Conservation (phyloP, 2,329 filamentous ascomycete genomes). For the Fusarium sacchari region DNA sequence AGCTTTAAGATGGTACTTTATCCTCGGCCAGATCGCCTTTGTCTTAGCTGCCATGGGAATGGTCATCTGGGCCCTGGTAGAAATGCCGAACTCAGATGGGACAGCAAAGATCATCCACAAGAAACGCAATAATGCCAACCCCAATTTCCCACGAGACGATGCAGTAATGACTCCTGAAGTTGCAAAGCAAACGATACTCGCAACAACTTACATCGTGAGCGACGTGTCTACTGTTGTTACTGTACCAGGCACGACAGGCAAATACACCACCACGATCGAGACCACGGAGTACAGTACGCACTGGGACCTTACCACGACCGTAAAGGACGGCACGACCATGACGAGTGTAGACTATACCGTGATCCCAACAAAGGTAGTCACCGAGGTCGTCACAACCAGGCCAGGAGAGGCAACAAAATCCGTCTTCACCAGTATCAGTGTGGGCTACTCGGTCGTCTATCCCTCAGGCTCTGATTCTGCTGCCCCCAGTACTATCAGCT, state of each 20-base stretch:
- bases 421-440: slow-evolving; percentile 6
- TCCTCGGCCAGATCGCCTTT: slow-evolving; percentile 26
- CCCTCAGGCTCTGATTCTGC: slow-evolving; percentile 3
- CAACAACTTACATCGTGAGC: slow-evolving; percentile 31
- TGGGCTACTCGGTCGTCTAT: slow-evolving; percentile 16
- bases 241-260: slow-evolving; percentile 36
- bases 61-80: slow-evolving; percentile 36
- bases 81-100: slow-evolving; percentile 40
- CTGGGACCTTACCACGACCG: slow-evolving; percentile 14
- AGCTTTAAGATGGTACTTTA: slow-evolving; percentile 42
- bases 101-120: slow-evolving; percentile 34
- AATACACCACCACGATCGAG: slow-evolving; percentile 28
- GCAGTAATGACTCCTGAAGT: background rate
- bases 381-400: slow-evolving; percentile 8
- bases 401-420: slow-evolving; percentile 8
- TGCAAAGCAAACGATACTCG: background rate
- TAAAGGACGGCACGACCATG: slow-evolving; percentile 12
- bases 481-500: background rate
- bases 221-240: slow-evolving; percentile 27
- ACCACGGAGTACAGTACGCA: slow-evolving; percentile 26
- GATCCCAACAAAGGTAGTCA: slow-evolving; percentile 27
- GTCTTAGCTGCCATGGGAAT: slow-evolving; percentile 37
- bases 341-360: slow-evolving; percentile 13
- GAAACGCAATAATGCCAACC: slow-evolving; percentile 1
- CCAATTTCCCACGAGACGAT: background rate